These are phyloP conservation scores for Xylaria digitata DNA, from an alignment of 2,329 filamentous ascomycete genomes.

Conservation along the genomic window DNA sequence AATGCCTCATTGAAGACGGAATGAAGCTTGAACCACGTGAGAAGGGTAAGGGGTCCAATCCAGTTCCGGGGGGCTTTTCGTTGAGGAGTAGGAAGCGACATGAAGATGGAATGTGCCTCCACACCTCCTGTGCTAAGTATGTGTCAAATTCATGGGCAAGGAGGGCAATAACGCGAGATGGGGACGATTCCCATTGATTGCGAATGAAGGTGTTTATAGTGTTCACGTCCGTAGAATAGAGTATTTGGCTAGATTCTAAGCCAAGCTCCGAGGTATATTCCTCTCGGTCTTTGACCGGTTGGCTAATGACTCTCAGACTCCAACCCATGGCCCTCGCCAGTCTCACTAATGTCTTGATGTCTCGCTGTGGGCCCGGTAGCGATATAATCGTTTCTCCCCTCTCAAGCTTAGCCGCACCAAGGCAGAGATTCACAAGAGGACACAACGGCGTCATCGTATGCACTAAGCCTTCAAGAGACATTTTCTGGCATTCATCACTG, in stretches of 20 bases:
- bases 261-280: constrained; percentile 12
- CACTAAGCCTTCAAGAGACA: constrained; percentile 10
- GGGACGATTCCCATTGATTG: constrained; percentile 9
- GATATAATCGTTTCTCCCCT: constrained; percentile 30
- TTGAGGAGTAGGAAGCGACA: constrained; percentile 28
- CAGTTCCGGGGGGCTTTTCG: constrained; percentile 15
- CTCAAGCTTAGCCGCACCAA: constrained; percentile 20
- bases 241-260: constrained; percentile 11
- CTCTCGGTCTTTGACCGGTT: neutral
- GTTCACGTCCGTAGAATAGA: constrained; percentile 3
- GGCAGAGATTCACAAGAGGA: constrained; percentile 28
- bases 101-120: constrained; percentile 27
- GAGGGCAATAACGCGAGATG: constrained; percentile 22
- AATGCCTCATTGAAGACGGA: constrained; percentile 29
- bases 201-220: constrained; percentile 18
- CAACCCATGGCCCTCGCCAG: constrained; percentile 25
- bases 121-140: constrained; percentile 22
- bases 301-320: constrained; percentile 17
- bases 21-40: constrained; percentile 32
- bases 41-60: constrained; percentile 27
- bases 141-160: constrained; percentile 24
- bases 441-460: constrained; percentile 19
- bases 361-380: constrained; percentile 22
- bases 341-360: constrained; percentile 15
- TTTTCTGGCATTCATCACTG: neutral